Percentiles rank a stretch among this genome's conserved stretches.
Conservation (phyloP, 495 filamentous ascomycete species). For the Penicillium steckii region DNA sequence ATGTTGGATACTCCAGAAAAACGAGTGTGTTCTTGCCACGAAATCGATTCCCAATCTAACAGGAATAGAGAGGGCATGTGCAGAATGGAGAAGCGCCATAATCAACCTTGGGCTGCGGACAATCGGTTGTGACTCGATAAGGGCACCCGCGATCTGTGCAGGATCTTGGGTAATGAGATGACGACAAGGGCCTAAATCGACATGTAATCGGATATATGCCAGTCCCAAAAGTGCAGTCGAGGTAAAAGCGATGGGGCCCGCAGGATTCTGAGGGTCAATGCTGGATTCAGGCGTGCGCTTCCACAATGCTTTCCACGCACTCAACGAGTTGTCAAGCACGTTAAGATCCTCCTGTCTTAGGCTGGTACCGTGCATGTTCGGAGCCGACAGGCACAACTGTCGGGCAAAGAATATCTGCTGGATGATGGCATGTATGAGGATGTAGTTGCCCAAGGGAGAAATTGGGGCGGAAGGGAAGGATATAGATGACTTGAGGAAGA, state of each 20-base stretch:
- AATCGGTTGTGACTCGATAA: conserved; percentile 40
- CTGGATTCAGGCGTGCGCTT: conserved; percentile 52
- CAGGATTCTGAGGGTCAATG: conserved; percentile 52
- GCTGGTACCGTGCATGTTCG: conserved; percentile 42
- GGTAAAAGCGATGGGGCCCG: conserved; percentile 54
- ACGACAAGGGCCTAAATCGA: conserved; percentile 46
- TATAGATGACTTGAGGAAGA: conserved; percentile 40
- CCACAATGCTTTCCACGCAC: conserved; percentile 53
- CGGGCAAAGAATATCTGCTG: conserved; percentile 54
- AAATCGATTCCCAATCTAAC: conserved; percentile 53
- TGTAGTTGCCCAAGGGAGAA: conserved; percentile 53
- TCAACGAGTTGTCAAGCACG: conserved; percentile 42
- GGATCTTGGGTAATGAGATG: conserved; percentile 49
- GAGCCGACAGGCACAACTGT: conserved; percentile 46
- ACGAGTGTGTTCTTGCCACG: conserved; percentile 51
- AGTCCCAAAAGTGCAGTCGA: conserved; percentile 54
- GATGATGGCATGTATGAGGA: conserved; percentile 53
- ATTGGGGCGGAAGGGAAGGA: conserved; percentile 50
- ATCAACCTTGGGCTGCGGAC: conserved; percentile 47
- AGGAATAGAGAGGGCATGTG: conserved; percentile 53
- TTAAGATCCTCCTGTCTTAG: conserved; percentile 45
- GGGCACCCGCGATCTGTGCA: conserved; percentile 39
- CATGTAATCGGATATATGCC: conserved; percentile 52
- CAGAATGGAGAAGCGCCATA: conserved; percentile 51
- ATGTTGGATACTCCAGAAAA: conserved; percentile 57